Conservation (phyloP, 257 asterid genomes). For the Solanum paucissectum region DNA sequence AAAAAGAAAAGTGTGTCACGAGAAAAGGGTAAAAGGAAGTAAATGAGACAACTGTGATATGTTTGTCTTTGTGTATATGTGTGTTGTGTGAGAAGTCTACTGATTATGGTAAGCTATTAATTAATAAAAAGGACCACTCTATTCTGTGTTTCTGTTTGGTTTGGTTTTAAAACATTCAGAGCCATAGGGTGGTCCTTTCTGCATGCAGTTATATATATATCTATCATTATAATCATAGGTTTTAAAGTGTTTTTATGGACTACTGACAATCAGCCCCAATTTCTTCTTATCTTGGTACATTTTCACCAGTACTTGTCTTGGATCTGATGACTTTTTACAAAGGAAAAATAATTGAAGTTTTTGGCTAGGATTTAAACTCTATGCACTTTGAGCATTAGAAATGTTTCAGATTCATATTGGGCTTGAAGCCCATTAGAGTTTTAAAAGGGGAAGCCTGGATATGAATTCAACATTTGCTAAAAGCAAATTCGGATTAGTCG, state of each 20-base stretch:
- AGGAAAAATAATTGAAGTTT: background rate
- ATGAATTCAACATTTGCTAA: background rate
- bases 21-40: background rate
- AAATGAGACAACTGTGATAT: background rate
- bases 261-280: background rate
- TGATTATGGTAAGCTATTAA: background rate
- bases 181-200: constrained; percentile 22
- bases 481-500: background rate
- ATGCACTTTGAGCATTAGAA: background rate
- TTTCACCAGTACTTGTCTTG: background rate
- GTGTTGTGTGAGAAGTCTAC: background rate
- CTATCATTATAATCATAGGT: constrained; percentile 1
- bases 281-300: constrained; percentile 1
- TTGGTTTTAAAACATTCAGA: background rate
- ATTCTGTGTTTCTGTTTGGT: background rate
- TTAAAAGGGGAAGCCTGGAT: background rate
- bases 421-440: background rate
- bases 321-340: background rate
- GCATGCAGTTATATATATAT: background rate
- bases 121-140: constrained; percentile 22
- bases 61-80: background rate
- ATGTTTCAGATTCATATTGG: background rate
- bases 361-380: background rate
- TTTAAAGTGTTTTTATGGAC: background rate
- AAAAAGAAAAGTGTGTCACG: background rate